A percentile compares a stretch with the other conserved stretches of the same genome.
Conservation (phyloP, 352 stramenopile species). For the Globisporangium nodosum region DNA sequence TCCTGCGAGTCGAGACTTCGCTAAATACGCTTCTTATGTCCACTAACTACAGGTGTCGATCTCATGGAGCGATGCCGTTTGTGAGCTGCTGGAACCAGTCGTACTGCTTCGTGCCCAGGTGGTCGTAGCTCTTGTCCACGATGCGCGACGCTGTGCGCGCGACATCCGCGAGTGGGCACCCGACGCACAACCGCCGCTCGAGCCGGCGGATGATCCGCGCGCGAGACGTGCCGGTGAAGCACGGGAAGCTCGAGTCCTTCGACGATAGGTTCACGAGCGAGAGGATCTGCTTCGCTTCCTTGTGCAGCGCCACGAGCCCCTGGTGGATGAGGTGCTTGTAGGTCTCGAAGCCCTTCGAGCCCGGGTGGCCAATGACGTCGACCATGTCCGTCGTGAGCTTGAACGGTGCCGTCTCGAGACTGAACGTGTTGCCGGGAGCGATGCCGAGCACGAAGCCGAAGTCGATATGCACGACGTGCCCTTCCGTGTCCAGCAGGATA, state of each 20-base stretch:
- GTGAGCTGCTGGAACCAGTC: slow-evolving; percentile 86
- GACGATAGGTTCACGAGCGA: slow-evolving; percentile 89
- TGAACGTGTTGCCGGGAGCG: slow-evolving; percentile 95
- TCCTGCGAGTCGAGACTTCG: too few relatives aligned
- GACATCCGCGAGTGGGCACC: slow-evolving; percentile 44
- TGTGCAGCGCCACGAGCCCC: slow-evolving; percentile 92
- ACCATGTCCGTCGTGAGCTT: slow-evolving; percentile 98
- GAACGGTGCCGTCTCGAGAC: slow-evolving; percentile 96
- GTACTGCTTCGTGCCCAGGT: slow-evolving; percentile 78
- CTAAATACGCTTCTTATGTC: background rate
- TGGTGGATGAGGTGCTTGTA: slow-evolving; percentile 92
- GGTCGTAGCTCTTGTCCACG: slow-evolving; percentile 69
- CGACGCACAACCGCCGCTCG: slow-evolving; percentile 53
- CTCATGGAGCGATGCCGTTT: slow-evolving; percentile 67
- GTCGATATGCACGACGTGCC: slow-evolving; percentile 97
- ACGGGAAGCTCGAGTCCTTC: slow-evolving; percentile 91
- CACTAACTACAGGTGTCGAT: background rate
- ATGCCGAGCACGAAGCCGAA: slow-evolving; percentile 98
- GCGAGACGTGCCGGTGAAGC: slow-evolving; percentile 66
- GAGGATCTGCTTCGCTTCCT: slow-evolving; percentile 90
- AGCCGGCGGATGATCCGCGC: slow-evolving; percentile 40
- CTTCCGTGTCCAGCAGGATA: slow-evolving; percentile 94
- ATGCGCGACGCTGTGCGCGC: slow-evolving; percentile 50
- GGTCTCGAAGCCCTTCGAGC: slow-evolving; percentile 77
- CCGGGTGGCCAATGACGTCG: slow-evolving; percentile 85